Conservation (phyloP, 352 stramenopile genomes). For the Thalassiosira livingstoniorum region DNA sequence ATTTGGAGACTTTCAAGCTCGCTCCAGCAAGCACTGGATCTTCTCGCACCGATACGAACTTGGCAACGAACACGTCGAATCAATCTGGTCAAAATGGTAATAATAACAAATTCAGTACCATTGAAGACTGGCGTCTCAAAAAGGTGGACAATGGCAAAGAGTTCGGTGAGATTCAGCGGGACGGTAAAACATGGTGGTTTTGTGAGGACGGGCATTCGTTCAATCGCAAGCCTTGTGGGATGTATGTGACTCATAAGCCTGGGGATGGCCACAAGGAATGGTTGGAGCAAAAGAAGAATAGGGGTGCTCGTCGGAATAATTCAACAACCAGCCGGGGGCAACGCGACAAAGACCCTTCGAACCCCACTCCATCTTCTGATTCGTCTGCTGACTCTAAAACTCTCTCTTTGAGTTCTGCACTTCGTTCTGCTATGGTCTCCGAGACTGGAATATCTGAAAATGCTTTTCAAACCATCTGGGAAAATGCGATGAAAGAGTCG, state of each 20-base stretch:
- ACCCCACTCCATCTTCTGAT: not conserved
- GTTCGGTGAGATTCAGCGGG: not conserved
- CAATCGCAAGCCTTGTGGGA: not conserved
- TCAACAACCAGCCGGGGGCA: not conserved
- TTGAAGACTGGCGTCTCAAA: conserved; percentile 6
- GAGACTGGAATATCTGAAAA: conserved; percentile 18
- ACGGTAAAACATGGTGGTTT: conserved; percentile 16
- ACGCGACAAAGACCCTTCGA: not conserved
- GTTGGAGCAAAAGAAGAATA: not conserved
- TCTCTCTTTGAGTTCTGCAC: not conserved
- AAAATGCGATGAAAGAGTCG: conserved; percentile 1
- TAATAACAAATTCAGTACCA: not conserved
- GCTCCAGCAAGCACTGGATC: too few relatives aligned
- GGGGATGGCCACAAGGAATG: conserved; percentile 17
- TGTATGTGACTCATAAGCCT: conserved; percentile 25
- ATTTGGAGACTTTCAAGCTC: too few relatives aligned
- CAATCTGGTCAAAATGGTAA: too few relatives aligned
- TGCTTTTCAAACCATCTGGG: conserved; percentile 26
- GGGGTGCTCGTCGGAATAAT: not conserved
- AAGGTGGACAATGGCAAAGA: conserved; percentile 5
- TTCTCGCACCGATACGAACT: too few relatives aligned
- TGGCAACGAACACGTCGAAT: too few relatives aligned
- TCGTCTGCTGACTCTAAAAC: conserved; percentile 2
- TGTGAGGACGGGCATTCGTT: conserved; percentile 13
- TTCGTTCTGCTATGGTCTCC: conserved; percentile 1